Evolutionary conservation across 2,329 filamentous ascomycete species (phyloP), one percentile per base, ranked within the genome.

Genomic region (Chrysosporium queenslandicum): DNA sequence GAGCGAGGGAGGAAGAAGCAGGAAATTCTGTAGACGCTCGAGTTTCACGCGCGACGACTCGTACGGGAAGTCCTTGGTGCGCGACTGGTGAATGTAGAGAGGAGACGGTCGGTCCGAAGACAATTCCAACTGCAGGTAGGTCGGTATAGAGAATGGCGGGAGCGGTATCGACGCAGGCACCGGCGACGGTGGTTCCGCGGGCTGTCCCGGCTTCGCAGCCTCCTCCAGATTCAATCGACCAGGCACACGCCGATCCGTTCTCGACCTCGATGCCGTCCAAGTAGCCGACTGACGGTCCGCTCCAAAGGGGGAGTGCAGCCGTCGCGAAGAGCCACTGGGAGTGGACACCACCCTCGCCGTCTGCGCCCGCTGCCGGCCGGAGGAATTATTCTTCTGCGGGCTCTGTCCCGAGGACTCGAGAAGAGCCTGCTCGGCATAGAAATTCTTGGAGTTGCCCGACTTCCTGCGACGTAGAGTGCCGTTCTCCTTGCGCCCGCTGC

Each of bases 21-120:
- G 70, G 55, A 96, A 94, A 65, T 97, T 97, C 58, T 87, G 78
- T 11, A 98, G 75, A 36, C 94, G 82, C 66, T 97, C 88, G 55
- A 97, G 86, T 66, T 97, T 97, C 61, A 94, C 80, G 27, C 85
- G 85, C 20, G 87, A 91, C 3, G 90, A 95, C 67, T 98, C 92
- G 68, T 96, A 97, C 0, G 89, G 88, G 21, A 80, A 79, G 55
- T 83, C 80, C 56, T 67, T 74, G 36, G 70, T 71, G 4, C 71
- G 66, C 4, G 80, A 74, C 9, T 77, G 77, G 60, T 83, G 79
- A 36, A 83, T 81, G 60, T 83, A 83, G 49, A 83, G 64, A 0
- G 79, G 76, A 16, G 81, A 82, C 1, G 81, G 81, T 12, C 75
- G 70, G 30, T 75, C 73, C 2, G 80, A 79, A 0, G 80, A 78